Evolutionary conservation across 495 filamentous ascomycete species (phyloP).

Genomic region (Tuber microsphaerosporum): DNA sequence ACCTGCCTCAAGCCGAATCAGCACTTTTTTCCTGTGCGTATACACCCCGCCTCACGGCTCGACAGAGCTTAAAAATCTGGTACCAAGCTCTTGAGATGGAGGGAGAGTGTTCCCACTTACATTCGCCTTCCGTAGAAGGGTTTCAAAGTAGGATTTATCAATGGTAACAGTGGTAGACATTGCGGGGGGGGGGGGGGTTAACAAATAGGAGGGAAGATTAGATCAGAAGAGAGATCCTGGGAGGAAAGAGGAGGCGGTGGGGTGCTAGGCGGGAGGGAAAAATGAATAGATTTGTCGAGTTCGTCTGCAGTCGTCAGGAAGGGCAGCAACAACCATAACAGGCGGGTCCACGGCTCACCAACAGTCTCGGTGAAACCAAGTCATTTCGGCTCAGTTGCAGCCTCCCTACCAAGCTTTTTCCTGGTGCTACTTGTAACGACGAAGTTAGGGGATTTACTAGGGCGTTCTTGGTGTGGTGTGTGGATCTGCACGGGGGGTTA

Average conservation of each 20-base stretch:
- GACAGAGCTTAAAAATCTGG: not conserved
- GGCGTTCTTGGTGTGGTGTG: slow-evolving; percentile 18
- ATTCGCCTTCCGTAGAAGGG: slow-evolving; percentile 43
- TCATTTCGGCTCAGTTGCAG: slow-evolving; percentile 5
- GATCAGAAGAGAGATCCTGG: slow-evolving; percentile 2
- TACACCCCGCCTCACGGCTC: not conserved
- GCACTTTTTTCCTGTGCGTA: not conserved
- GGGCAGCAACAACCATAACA: not conserved
- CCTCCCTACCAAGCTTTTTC: slow-evolving; percentile 19
- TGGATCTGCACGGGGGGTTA: slow-evolving; percentile 21
- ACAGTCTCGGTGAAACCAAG: not conserved
- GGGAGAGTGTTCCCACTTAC: slow-evolving; percentile 9
- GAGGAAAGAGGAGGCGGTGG: slow-evolving; percentile 8
- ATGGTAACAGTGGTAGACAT: slow-evolving; percentile 45
- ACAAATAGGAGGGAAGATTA: slow-evolving; percentile 10
- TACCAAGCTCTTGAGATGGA: slow-evolving; percentile 2
- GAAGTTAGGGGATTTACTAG: slow-evolving; percentile 10
- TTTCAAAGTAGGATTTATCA: slow-evolving; percentile 45
- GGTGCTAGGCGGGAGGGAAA: slow-evolving; percentile 13
- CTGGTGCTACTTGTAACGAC: not conserved
- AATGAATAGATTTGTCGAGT: slow-evolving; percentile 6
- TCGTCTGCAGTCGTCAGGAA: not conserved
- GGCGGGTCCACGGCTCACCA: not conserved
- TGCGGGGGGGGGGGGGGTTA: slow-evolving; percentile 13
- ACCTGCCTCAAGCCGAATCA: slow-evolving; percentile 19